Base-by-base conservation (phyloP, 2,329 filamentous ascomycete genomes). In the Aspergillus glaucus region DNA sequence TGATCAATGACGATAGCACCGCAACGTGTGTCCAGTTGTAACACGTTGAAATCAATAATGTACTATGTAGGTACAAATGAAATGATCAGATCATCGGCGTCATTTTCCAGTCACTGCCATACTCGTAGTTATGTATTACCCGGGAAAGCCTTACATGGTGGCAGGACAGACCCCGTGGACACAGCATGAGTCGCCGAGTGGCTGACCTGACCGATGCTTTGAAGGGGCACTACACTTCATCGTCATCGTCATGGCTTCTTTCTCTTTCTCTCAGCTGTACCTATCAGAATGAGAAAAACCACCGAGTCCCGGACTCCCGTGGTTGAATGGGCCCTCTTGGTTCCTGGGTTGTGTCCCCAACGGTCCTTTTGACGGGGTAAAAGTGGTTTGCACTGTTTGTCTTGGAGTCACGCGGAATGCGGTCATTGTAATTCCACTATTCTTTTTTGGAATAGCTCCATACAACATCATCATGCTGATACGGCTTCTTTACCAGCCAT, bases 51-150 rank as follows among this genome's bases (percentile, higher is more conserved):
- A 22, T 22, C 22, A 22, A 40, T n/a, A 40, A 19, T n/a, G 37
- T 17, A 9, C 15, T 22, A 40, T 40, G 41, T 28, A 43, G 41
- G 21, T 26, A 26, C 41, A 14, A 15, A 9, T 41, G 39, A 12
- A n/a, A 17, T 24, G 46, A 39, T 39, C 12, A 21, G 42, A 32
- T 36, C 45, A 34, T 37, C 44, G 42, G 40, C 40, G 50, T 55
- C 52, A 55, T 49, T n/a, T 43, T 44, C 44, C 32, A 47, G 51
- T 50, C 51, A 50, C 46, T 21, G 39, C 36, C 34, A 43, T 52
- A 37, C n/a, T 15, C 17, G 34, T 19, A 37, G 34, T 17, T 19
- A 37, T n/a, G 34, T 36, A 36, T n/a, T 36, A 36, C 34, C 14
- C 15, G 34, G 26, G 26, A 30, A 36, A 36, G 34, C 34, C 34